A percentile compares a stretch with the other conserved stretches of the same genome.
Conservation (phyloP, 192 early-diverging fungal genomes). For the Podila horticola region DNA sequence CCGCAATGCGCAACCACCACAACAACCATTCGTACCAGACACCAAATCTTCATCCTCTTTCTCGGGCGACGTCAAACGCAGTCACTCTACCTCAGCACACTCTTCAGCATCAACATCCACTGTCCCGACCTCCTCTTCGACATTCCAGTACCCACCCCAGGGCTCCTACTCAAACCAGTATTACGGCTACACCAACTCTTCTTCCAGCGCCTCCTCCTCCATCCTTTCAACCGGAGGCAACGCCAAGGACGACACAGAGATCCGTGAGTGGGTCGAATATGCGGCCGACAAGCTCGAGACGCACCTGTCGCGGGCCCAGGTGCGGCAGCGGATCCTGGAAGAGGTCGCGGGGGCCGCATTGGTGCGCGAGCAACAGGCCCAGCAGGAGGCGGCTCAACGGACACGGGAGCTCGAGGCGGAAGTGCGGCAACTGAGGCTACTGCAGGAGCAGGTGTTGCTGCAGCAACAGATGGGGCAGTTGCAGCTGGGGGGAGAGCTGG, state of each 20-base stretch:
- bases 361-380: slow-evolving; percentile 26
- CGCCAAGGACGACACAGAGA: slow-evolving; percentile 33
- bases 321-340: slow-evolving; percentile 34
- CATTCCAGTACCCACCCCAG: background rate
- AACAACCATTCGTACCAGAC: background rate
- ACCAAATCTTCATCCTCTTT: background rate
- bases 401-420: slow-evolving; percentile 25
- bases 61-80: background rate
- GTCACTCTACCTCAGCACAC: background rate
- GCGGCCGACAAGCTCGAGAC: slow-evolving; percentile 27
- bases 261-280: slow-evolving; percentile 47
- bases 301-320: slow-evolving; percentile 28
- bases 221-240: background rate
- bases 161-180: background rate
- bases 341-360: slow-evolving; percentile 32
- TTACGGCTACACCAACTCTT: background rate
- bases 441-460: slow-evolving; percentile 23
- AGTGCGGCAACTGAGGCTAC: slow-evolving; percentile 17
- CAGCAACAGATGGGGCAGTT: background rate
- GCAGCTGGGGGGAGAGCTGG: background rate
- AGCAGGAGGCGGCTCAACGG: slow-evolving; percentile 17
- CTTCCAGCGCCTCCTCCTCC: background rate
- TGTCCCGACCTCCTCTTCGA: background rate
- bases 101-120: background rate
- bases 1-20: background rate